Conservation (phyloP, 2,329 filamentous ascomycete species). For the Pyrenophora tritici-repentis region DNA sequence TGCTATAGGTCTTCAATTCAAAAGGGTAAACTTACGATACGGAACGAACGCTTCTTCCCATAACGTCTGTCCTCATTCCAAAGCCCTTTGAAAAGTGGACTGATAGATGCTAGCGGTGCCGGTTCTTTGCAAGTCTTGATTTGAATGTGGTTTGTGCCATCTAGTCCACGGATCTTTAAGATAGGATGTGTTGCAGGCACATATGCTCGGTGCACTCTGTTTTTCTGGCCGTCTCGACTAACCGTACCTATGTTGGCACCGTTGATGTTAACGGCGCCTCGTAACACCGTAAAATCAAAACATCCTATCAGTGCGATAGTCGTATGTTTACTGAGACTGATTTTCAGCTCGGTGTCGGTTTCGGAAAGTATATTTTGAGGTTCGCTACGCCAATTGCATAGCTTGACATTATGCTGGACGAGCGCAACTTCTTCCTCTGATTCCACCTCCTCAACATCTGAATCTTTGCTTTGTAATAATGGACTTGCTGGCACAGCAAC, state of each 20-base stretch:
- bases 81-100: slow-evolving; percentile 68
- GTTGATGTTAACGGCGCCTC: slow-evolving; percentile 67
- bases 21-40: slow-evolving; percentile 6
- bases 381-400: slow-evolving; percentile 41
- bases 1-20: neutral
- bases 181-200: slow-evolving; percentile 72
- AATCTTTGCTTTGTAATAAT: slow-evolving; percentile 14
- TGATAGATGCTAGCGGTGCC: slow-evolving; percentile 62
- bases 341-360: slow-evolving; percentile 30
- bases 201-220: slow-evolving; percentile 58
- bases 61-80: slow-evolving; percentile 60
- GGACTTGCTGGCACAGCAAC: slow-evolving; percentile 24
- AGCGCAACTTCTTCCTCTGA: slow-evolving; percentile 19
- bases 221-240: slow-evolving; percentile 21
- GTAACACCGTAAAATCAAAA: slow-evolving; percentile 66
- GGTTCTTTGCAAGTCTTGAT: slow-evolving; percentile 54
- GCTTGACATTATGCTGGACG: slow-evolving; percentile 29
- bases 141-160: slow-evolving; percentile 59
- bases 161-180: slow-evolving; percentile 64
- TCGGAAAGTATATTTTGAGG: slow-evolving; percentile 29
- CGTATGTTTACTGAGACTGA: slow-evolving; percentile 39
- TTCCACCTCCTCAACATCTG: slow-evolving; percentile 28
- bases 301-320: slow-evolving; percentile 61
- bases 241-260: slow-evolving; percentile 65
- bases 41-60: slow-evolving; percentile 34